A percentile compares a stretch with the other conserved stretches of the same genome.
These are phyloP conservation scores for Cryptococcus amylolentus DNA, from an alignment of 1,284 basidiomycete genomes.

Conservation along the genomic window DNA sequence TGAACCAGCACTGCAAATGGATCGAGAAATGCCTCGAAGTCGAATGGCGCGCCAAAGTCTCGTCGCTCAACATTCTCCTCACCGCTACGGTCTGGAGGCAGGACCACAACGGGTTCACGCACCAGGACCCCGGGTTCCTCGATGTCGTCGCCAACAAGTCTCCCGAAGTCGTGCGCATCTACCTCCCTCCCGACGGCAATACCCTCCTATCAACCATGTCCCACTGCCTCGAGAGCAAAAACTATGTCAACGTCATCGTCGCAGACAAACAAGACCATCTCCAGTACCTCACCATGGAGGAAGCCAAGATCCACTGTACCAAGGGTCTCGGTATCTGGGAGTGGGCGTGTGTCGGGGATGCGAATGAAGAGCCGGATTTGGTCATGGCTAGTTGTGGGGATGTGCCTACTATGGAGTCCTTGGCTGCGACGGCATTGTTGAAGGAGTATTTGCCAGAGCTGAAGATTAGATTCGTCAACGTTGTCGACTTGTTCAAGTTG, in stretches of 20 bases:
- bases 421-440: constrained; percentile 66
- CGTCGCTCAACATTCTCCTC: constrained; percentile 67
- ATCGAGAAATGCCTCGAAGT: constrained; percentile 72
- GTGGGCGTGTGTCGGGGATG: constrained; percentile 47
- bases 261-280: constrained; percentile 29
- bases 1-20: constrained; percentile 73
- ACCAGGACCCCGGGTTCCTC: constrained; percentile 69
- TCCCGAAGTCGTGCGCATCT: constrained; percentile 69
- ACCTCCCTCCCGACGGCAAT: constrained; percentile 82
- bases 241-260: constrained; percentile 44
- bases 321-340: constrained; percentile 59
- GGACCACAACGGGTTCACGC: constrained; percentile 64
- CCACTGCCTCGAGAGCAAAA: constrained; percentile 74
- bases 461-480: constrained; percentile 76
- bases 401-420: constrained; percentile 51
- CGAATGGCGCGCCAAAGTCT: constrained; percentile 65
- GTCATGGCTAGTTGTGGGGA: constrained; percentile 52
- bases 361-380: constrained; percentile 52
- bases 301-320: constrained; percentile 58
- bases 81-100: constrained; percentile 62
- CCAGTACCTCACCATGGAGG: constrained; percentile 55
- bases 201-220: constrained; percentile 69
- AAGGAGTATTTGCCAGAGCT: constrained; percentile 64
- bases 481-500: constrained; percentile 71
- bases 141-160: constrained; percentile 51